A percentile compares a stretch with the other conserved stretches of the same genome.
Conservation (phyloP, 2,329 filamentous ascomycete species). For the Cephalotrichum gorgonifer region DNA sequence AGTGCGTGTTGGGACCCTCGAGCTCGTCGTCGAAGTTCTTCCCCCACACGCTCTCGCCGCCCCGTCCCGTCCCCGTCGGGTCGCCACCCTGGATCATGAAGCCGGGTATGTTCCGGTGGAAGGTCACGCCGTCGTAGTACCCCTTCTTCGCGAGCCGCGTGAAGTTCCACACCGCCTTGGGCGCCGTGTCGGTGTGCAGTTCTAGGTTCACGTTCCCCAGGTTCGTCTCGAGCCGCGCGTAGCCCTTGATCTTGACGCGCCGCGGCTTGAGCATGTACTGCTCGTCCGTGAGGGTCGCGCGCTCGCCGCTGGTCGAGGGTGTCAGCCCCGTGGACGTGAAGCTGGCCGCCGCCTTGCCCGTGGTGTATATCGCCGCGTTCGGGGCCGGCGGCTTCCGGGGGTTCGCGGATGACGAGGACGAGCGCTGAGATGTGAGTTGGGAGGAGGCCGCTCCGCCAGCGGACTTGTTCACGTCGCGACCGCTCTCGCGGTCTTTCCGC, state of each 20-base stretch:
- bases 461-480: conserved; percentile 41
- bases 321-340: conserved; percentile 94
- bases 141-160: conserved; percentile 77
- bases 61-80: conserved; percentile 81
- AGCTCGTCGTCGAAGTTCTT: conserved; percentile 93
- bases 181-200: conserved; percentile 81
- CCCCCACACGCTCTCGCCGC: conserved; percentile 86
- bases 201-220: conserved; percentile 80
- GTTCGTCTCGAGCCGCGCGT: conserved; percentile 80
- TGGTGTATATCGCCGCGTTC: conserved; percentile 86
- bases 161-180: conserved; percentile 96
- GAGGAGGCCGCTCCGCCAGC: background rate
- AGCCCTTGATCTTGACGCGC: conserved; percentile 81
- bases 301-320: conserved; percentile 78
- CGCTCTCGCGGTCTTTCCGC: conserved; percentile 58
- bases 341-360: conserved; percentile 80
- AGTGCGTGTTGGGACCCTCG: conserved; percentile 79
- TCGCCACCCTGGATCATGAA: conserved; percentile 99
- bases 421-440: background rate
- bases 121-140: conserved; percentile 75
- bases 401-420: background rate
- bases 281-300: conserved; percentile 81
- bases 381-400: conserved; percentile 53
- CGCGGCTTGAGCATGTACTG: conserved; percentile 93
- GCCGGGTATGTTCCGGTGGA: conserved; percentile 87